These are phyloP conservation scores for Babesia bovis DNA, from an alignment of 169 alveolate species.

Conservation along the genomic window DNA sequence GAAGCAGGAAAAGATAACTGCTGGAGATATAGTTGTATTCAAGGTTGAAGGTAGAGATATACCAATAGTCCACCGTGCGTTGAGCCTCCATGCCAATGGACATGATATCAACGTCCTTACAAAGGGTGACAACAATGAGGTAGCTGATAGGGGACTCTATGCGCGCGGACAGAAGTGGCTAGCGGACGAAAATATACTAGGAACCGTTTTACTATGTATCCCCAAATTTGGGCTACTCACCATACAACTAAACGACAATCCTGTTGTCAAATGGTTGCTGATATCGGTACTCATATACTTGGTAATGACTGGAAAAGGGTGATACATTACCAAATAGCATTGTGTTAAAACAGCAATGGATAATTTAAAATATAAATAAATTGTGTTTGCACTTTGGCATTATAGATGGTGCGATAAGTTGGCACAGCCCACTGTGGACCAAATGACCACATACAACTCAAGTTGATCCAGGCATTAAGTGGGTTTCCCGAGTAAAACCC, in stretches of 20 bases:
- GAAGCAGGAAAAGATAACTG: slow-evolving; percentile 63
- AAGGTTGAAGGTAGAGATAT: slow-evolving; percentile 83
- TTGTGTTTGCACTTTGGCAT: neutral
- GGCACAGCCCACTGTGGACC: too few relatives aligned
- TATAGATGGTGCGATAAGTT: neutral
- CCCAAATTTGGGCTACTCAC: slow-evolving; percentile 93
- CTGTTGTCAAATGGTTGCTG: slow-evolving; percentile 31
- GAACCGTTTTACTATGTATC: slow-evolving; percentile 77
- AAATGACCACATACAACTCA: neutral
- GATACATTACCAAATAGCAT: neutral
- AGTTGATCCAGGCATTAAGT: slow-evolving; percentile 35
- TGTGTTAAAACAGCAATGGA: neutral
- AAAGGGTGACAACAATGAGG: slow-evolving; percentile 91
- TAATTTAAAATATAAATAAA: too few relatives aligned
- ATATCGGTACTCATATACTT: slow-evolving; percentile 32
- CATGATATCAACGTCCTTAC: slow-evolving; percentile 82
- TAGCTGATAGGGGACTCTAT: slow-evolving; percentile 90
- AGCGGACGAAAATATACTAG: slow-evolving; percentile 81
- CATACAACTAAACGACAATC: slow-evolving; percentile 88
- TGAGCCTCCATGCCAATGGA: slow-evolving; percentile 77
- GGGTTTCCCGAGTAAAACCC: slow-evolving; percentile 34
- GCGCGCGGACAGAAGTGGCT: slow-evolving; percentile 84
- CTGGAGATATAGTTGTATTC: slow-evolving; percentile 77
- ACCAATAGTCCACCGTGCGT: slow-evolving; percentile 91
- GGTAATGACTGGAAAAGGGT: slow-evolving; percentile 61